Evolutionary conservation across 1,284 basidiomycete genomes (phyloP), one percentile per base, ranked within the genome.

Genomic region (Anthracocystis walkeri): DNA sequence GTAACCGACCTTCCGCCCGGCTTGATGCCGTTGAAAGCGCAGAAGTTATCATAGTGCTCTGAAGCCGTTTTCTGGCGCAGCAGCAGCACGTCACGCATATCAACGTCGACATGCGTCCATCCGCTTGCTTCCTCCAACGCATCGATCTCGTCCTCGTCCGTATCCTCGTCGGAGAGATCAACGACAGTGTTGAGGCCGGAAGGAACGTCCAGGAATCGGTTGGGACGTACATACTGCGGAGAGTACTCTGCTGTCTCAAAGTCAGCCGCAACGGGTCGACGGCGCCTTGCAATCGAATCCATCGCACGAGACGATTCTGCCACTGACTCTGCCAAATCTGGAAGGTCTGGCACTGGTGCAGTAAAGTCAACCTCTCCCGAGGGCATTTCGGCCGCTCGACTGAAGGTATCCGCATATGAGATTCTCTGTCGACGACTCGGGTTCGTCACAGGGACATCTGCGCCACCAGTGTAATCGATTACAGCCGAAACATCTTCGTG

Each of bases 141-240:
- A 10, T 42, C 61, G 3, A 64, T 16, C 7, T 66, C 60, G 20
- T 67, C 57, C 2, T 64, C 64, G 3, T 67, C 65, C 27, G 46
- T 27, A n/a, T 75, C 72, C 46, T 71, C 67, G 49, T 75, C 73
- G 7, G 73, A 75, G 21, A 75, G 40, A 20, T 75, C 73, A 41
- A 75, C 58, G 14, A 75, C 57, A 4, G 64, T 70, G 20, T 71
- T 75, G 45, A 70, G 64, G 12, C 73, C 67, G 1, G 59, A 65
- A 2, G 73, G 73, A 0, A 71, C 67, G 48, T 70, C 67, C 1
- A 75, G 25, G 51, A 75, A 75, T 20, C 67, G 25, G 18, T 58
- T 42, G 29, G 53, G 44, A 8, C 48, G 58, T 16, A 45, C 35
- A 10, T 14, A 18, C 29, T 27, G 61, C n/a, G 60, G 61, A n/a